Conservation (phyloP, 2,329 filamentous ascomycete species). For the Ceratocystis colombiana region DNA sequence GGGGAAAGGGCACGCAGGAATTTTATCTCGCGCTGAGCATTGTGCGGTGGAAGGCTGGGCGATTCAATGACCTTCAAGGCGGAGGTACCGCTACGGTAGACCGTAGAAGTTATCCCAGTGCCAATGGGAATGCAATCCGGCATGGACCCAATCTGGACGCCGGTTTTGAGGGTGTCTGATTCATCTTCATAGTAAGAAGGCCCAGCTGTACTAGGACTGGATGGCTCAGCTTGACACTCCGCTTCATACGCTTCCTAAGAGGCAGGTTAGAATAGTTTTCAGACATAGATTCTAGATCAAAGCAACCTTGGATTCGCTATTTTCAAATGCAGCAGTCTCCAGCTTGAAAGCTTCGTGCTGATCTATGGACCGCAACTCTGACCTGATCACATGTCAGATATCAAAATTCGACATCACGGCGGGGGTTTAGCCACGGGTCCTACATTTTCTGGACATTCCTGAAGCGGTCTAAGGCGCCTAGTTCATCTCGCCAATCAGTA, state of each 20-base stretch:
- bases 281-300: background rate
- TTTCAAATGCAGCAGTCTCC: constrained; percentile 53
- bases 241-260: constrained; percentile 49
- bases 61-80: constrained; percentile 83
- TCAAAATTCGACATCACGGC: constrained; percentile 3
- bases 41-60: constrained; percentile 66
- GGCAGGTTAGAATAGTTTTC: constrained; percentile 26
- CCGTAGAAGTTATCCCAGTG: constrained; percentile 66
- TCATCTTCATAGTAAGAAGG: constrained; percentile 1
- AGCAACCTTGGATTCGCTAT: constrained; percentile 9
- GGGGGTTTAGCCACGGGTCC: constrained; percentile 25
- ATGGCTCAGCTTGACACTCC: constrained; percentile 32
- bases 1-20: constrained; percentile 54
- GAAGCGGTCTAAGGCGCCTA: constrained; percentile 21
- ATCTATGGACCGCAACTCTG: constrained; percentile 25
- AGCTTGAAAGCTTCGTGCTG: constrained; percentile 47
- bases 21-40: constrained; percentile 66
- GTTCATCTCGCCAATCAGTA: constrained; percentile 18
- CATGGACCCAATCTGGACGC: constrained; percentile 46
- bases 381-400: constrained; percentile 24
- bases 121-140: constrained; percentile 45
- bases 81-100: constrained; percentile 57
- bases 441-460: constrained; percentile 22
- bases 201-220: constrained; percentile 17
- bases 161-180: constrained; percentile 27